phyloP scores from a whole-genome alignment of 2,329 filamentous ascomycete genomes.

The Cordyceps militaris region DNA sequence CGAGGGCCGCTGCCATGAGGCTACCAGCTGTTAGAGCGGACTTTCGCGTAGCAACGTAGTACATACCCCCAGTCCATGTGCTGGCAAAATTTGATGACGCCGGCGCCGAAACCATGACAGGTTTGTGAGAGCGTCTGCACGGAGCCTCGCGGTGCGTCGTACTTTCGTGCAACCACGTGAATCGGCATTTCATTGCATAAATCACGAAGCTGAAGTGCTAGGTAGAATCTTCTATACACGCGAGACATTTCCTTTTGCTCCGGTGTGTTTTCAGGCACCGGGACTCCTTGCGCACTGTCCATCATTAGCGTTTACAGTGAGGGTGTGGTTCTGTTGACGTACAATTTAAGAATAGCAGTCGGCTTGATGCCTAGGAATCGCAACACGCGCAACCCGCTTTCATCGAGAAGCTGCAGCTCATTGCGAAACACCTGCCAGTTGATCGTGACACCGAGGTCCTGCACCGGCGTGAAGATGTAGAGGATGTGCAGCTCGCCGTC shows the following conservation, averaged over 20 bases:
- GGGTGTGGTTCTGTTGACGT: slow-evolving; percentile 20
- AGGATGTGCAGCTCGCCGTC: slow-evolving; percentile 75
- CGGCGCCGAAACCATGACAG: slow-evolving; percentile 70
- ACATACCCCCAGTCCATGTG: slow-evolving; percentile 63
- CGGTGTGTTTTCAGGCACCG: slow-evolving; percentile 53
- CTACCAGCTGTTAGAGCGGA: slow-evolving; percentile 31
- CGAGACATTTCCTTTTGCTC: slow-evolving; percentile 54
- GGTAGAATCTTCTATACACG: slow-evolving; percentile 66
- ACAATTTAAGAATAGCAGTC: slow-evolving; percentile 60
- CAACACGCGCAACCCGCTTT: slow-evolving; percentile 63
- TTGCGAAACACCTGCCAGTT: slow-evolving; percentile 69
- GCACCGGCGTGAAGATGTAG: slow-evolving; percentile 70
- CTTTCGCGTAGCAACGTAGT: background rate
- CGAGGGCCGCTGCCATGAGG: slow-evolving; percentile 62
- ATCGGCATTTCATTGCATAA: slow-evolving; percentile 71
- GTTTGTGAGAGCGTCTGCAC: slow-evolving; percentile 68
- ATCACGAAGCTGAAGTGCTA: slow-evolving; percentile 70
- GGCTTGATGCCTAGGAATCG: slow-evolving; percentile 62
- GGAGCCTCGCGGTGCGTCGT: slow-evolving; percentile 60
- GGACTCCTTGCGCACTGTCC: slow-evolving; percentile 57
- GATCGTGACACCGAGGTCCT: slow-evolving; percentile 47
- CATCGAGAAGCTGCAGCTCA: slow-evolving; percentile 62
- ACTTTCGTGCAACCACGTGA: slow-evolving; percentile 62
- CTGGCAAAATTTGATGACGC: slow-evolving; percentile 73
- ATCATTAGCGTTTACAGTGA: slow-evolving; percentile 17